Conservation (phyloP, 1,139 yeast species). For the Sugiyamaella neomexicana region DNA sequence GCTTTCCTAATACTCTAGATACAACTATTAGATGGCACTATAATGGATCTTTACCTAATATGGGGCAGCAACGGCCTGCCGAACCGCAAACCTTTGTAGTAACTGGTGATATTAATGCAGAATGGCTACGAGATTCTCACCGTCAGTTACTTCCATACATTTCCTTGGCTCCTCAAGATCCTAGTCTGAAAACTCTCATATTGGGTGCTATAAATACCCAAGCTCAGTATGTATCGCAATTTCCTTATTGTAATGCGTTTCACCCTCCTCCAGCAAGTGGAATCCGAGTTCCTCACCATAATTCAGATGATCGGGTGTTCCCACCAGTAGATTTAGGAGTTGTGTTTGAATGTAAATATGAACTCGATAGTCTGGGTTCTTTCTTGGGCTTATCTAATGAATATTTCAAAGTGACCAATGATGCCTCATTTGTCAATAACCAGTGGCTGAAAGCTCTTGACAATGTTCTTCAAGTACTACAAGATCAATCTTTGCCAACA, state of each 20-base stretch:
- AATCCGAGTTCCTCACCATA: slow-evolving; percentile 45
- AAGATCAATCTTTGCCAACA: slow-evolving; percentile 64
- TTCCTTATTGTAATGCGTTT: slow-evolving; percentile 89
- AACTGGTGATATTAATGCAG: slow-evolving; percentile 87
- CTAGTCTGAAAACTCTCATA: slow-evolving; percentile 52
- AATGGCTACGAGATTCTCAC: slow-evolving; percentile 85
- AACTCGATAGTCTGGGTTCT: slow-evolving; percentile 81
- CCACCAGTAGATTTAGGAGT: slow-evolving; percentile 70
- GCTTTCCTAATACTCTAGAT: slow-evolving; percentile 85
- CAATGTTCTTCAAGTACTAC: slow-evolving; percentile 53
- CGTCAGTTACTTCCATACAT: slow-evolving; percentile 79
- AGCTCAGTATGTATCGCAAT: slow-evolving; percentile 56
- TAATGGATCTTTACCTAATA: slow-evolving; percentile 26
- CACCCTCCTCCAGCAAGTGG: slow-evolving; percentile 60
- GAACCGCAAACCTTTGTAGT: slow-evolving; percentile 64
- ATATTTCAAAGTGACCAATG: slow-evolving; percentile 56
- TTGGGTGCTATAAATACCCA: slow-evolving; percentile 83
- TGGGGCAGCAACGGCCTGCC: background rate
- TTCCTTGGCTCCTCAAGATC: slow-evolving; percentile 54
- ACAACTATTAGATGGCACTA: slow-evolving; percentile 80
- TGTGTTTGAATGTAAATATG: slow-evolving; percentile 90
- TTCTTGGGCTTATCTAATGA: slow-evolving; percentile 74
- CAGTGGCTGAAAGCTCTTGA: slow-evolving; percentile 64
- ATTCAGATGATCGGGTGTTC: slow-evolving; percentile 63
- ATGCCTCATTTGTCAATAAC: slow-evolving; percentile 51